Percentiles rank a stretch among this genome's conserved stretches.
These are phyloP conservation scores for Pisolithus microcarpus DNA, from an alignment of 768 basidiomycete species.

Conservation along the genomic window DNA sequence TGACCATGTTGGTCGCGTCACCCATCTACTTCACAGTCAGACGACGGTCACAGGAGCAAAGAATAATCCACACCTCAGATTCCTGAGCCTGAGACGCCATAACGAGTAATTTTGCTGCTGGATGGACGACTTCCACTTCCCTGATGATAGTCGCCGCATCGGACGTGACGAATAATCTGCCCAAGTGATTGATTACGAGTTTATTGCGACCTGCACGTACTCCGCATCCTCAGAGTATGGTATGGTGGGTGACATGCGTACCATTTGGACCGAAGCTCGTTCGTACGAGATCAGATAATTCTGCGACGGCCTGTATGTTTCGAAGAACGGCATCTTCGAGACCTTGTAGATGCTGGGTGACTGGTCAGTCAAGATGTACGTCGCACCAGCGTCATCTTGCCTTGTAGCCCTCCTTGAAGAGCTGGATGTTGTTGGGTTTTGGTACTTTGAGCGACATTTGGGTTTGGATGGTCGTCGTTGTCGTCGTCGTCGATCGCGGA, in stretches of 20 bases:
- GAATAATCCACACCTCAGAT: conserved; percentile 56
- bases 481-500: too few relatives aligned
- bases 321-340: conserved; percentile 96
- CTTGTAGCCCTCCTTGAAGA: conserved; percentile 98
- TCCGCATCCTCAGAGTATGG: not conserved
- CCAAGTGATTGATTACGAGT: conserved; percentile 95
- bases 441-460: conserved; percentile 92
- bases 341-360: conserved; percentile 64
- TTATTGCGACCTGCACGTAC: conserved; percentile 78
- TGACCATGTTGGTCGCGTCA: conserved; percentile 90
- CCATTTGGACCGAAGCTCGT: conserved; percentile 97
- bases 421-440: conserved; percentile 77
- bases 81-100: conserved; percentile 98
- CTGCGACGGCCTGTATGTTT: conserved; percentile 93
- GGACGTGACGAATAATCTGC: conserved; percentile 92
- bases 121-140: conserved; percentile 97
- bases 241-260: conserved; percentile 32
- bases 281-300: conserved; percentile 89
- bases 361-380: conserved; percentile 6
- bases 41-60: not conserved
- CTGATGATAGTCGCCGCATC: conserved; percentile 98
- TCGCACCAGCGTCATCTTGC: conserved; percentile 29
- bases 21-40: conserved; percentile 63
- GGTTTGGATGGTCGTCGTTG: too few relatives aligned
- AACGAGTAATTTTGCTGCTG: conserved; percentile 97